Evolutionary conservation across 2,329 filamentous ascomycete genomes (phyloP).

Genomic region (Cladosporium oxysporum): DNA sequence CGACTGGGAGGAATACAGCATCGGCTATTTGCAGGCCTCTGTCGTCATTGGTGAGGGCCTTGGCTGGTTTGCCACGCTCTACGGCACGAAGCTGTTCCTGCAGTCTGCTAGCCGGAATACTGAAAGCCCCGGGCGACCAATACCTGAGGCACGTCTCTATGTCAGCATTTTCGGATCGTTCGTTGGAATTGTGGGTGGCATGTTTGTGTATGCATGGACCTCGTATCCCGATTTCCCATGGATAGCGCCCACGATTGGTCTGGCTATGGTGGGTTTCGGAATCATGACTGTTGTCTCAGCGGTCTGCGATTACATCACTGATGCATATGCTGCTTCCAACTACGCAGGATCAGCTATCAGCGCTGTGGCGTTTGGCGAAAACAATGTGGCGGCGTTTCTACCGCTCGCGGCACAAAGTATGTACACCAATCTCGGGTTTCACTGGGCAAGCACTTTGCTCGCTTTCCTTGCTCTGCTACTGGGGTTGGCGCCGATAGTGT

Average conservation of each 20-base stretch:
- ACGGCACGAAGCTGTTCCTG: conserved; percentile 43
- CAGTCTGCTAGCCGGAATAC: conserved; percentile 42
- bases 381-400: conserved; percentile 50
- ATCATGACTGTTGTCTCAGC: conserved; percentile 50
- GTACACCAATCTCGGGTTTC: conserved; percentile 51
- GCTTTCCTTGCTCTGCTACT: conserved; percentile 48
- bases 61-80: conserved; percentile 42
- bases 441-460: conserved; percentile 52
- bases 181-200: conserved; percentile 49
- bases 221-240: conserved; percentile 46
- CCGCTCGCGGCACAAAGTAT: conserved; percentile 50
- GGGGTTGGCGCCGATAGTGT: conserved; percentile 48
- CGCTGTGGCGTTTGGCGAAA: conserved; percentile 52
- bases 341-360: conserved; percentile 54
- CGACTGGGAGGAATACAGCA: conserved; percentile 43
- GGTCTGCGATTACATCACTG: conserved; percentile 52
- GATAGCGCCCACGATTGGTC: conserved; percentile 50
- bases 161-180: conserved; percentile 47
- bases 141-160: conserved; percentile 51
- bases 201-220: conserved; percentile 56
- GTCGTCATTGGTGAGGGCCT: conserved; percentile 50
- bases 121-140: conserved; percentile 39
- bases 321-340: conserved; percentile 48
- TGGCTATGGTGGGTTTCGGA: conserved; percentile 53
- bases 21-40: conserved; percentile 49